Evolutionary conservation across 495 filamentous ascomycete genomes (phyloP).

Genomic region (Choiromyces venosus): DNA sequence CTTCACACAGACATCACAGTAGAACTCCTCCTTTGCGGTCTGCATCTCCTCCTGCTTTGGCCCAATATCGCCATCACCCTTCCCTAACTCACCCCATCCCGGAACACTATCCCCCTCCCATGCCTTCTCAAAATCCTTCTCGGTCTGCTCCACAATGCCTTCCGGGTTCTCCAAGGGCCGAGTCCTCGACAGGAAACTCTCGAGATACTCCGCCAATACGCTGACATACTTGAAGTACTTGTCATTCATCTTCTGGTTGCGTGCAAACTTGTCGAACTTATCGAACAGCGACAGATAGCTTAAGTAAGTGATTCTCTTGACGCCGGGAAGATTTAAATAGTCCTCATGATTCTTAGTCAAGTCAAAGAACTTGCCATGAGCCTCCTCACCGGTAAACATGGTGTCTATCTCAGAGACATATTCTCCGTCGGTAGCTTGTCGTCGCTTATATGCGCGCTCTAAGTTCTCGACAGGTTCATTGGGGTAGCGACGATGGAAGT

Average conservation of each 20-base stretch:
- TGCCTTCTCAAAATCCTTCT: slow-evolving; percentile 72
- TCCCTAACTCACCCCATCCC: slow-evolving; percentile 68
- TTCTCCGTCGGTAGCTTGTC: slow-evolving; percentile 60
- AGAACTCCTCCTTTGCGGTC: slow-evolving; percentile 62
- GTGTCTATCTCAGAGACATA: slow-evolving; percentile 63
- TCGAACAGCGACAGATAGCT: slow-evolving; percentile 91
- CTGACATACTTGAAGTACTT: slow-evolving; percentile 84
- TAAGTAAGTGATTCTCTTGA: slow-evolving; percentile 77
- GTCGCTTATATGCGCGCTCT: slow-evolving; percentile 80
- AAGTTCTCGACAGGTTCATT: slow-evolving; percentile 94
- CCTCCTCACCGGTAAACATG: slow-evolving; percentile 94
- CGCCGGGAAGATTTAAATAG: slow-evolving; percentile 79
- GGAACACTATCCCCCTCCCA: slow-evolving; percentile 74
- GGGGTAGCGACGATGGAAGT: slow-evolving; percentile 83
- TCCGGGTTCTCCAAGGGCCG: slow-evolving; percentile 77
- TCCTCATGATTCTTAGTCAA: slow-evolving; percentile 75
- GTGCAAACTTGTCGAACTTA: slow-evolving; percentile 68
- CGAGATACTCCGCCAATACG: slow-evolving; percentile 72
- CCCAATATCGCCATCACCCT: slow-evolving; percentile 38
- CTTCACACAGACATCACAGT: slow-evolving; percentile 85
- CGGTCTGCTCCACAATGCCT: slow-evolving; percentile 66
- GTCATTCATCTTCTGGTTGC: slow-evolving; percentile 77
- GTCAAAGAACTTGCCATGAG: slow-evolving; percentile 84
- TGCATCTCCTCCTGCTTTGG: slow-evolving; percentile 44
- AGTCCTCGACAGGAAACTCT: slow-evolving; percentile 75